Evolutionary conservation across 1,284 basidiomycete species (phyloP), one percentile per base, ranked within the genome.

Genomic region (Calocybe gambosa): DNA sequence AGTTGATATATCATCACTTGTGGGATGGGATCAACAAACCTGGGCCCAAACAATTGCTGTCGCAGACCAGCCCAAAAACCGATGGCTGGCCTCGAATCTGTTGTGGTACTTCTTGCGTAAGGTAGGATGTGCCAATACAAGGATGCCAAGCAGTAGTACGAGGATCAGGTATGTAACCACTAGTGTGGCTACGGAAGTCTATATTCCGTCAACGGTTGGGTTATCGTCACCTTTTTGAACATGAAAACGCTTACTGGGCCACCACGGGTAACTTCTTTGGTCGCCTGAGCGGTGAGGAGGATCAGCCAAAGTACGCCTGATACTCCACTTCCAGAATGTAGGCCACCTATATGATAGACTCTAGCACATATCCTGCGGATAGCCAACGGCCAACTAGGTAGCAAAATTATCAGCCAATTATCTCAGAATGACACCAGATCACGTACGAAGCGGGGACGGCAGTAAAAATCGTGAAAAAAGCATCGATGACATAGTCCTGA

Each of bases 401-500:
- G 75, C 15, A 29, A n/a, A 34, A 4, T n/a, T 15, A 34, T 34
- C 4, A 34, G 31, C 4, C n/a, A 15, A 3, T 34, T n/a, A 16
- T 5, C 8, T 8, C 4, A 15, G 3, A 7, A 15, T 34, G n/a
- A 34, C 15, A 16, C 8, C 2, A 3, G 15, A 34, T 16, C 13
- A 16, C 31, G n/a, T 34, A 34, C 31, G 31, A 15, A 16, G 31
- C 31, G 8, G 31, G 31, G n/a, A 77, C 69, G 20, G 74, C 63
- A 43, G 73, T 77, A 43, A 69, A 73, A 7, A 74, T 62, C 26
- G 68, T 73, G 64, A 78, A 79, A 58, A 79, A 76, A 0, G 69
- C 63, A 52, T 80, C 78, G 54, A 80, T 71, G n/a, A 80, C 74
- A 52, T 79, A 75, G 58, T 78, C 78, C 58, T 80, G 78, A 19